Base-by-base conservation (phyloP, 2,329 filamentous ascomycete genomes). In the Penicillium nordicum region DNA sequence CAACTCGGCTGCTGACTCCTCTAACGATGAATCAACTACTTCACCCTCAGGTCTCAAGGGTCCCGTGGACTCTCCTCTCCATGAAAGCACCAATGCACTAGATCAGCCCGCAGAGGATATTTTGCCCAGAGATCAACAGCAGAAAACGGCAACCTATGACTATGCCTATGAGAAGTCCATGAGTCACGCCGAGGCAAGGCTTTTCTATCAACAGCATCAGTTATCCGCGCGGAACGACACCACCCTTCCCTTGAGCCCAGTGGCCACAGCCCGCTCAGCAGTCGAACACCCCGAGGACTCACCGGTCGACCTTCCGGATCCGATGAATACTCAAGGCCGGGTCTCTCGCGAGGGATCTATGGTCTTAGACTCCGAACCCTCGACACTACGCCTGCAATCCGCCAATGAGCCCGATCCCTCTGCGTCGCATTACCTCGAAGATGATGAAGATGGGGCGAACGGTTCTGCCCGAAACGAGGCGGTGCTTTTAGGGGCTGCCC, bases 121-220 rank as follows among this genome's bases (percentile, higher is more conserved):
- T 34, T 67, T 76, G 23, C 68, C 74, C 38, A 68, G 75, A 61
- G 76, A 77, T 58, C 69, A 67, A 40, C 81, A 84, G 69, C 77
- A 80, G 55, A 88, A 87, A 71, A 96, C 92, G 9, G 90, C 92
- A 21, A 95, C 92, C 71, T 97, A 96, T 76, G 92, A 97, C 74
- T 91, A 93, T 68, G 88, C 93, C 50, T 89, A 90, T 51, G 94
- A 99, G 75, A 95, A 94, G 68, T 90, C 93, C 69, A 89, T 96
- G 86, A 95, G 88, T 69, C 92, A 96, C 73, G 88, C 90, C 27
- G 94, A 99, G 72, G 90, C 93, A 57, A 97, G 96, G 75, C 83
- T 97, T 60, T 96, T 97, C 78, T 99, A 96, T 74, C 93, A 97
- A 76, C 84, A 90, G 63, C 92, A 90, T 74, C 89, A 92, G 73